Base-by-base conservation (phyloP, 257 asterid genomes). In the Echites panduratus region DNA sequence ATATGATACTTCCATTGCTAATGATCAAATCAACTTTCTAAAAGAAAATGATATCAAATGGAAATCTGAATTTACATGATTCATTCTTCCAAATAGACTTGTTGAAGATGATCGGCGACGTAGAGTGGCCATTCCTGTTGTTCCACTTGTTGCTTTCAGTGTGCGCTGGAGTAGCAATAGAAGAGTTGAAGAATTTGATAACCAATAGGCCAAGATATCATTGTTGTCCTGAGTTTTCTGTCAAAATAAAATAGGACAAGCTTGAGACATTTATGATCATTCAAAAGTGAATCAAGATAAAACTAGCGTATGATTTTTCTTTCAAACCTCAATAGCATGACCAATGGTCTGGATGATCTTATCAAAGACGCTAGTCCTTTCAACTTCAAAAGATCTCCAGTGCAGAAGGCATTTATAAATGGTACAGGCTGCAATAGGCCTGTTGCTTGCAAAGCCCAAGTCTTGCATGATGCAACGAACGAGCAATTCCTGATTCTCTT, bases 381-480 rank as follows among this genome's bases (percentile, higher is more conserved):
- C 99, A 79, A 95, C 99, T 84, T 95, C 99, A 73, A 95, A 95
- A 66, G 99, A 95, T 76, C 98, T 85, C 98, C 99, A 95, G 50
- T 95, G 99, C 84, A 92, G 78, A 73, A 95, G 99, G 78, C 99
- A 95, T 80, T 95, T 95, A 63, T 90, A 95, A 73, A 95, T 92
- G 82, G 92, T 88, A 78, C 98, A 92, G 73, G 99, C 96, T 66
- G 99, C 98, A 77, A 90, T 81, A 14, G 99, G 98, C 79, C 85
- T 87, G 85, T 88, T 90, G 75, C 90, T 84, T 17, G 98, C 77
- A 81, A 95, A 95, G 72, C 98, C 98, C 87, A 95, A 79, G 81
- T 86, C 89, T 80, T 92, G 96, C 45, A 90, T 79, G 75, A 92
- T 88, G 77, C 97, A 92, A 50, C 92, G 94, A 76, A 90, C 82